Percentiles rank a stretch among this genome's conserved stretches.
These are phyloP conservation scores for Geotrichum fermentans DNA, from an alignment of 1,139 yeast species.

Conservation along the genomic window DNA sequence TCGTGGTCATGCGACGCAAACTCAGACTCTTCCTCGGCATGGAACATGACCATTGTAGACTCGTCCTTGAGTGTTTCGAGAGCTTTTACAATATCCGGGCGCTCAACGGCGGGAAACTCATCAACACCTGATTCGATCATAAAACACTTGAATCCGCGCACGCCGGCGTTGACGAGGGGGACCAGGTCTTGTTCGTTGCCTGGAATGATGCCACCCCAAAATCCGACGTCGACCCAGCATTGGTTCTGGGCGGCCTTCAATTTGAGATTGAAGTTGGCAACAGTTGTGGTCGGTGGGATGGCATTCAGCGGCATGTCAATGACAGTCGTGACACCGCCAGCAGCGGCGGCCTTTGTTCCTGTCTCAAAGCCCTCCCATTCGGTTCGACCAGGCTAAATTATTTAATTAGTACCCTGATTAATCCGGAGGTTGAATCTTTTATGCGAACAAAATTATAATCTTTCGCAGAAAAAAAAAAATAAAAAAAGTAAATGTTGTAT, in stretches of 20 bases:
- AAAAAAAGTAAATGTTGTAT: background rate
- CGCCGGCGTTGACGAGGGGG: slow-evolving; percentile 78
- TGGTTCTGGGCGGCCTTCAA: slow-evolving; percentile 72
- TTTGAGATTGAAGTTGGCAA: slow-evolving; percentile 67
- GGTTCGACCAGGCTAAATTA: slow-evolving; percentile 74
- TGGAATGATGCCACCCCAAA: slow-evolving; percentile 95
- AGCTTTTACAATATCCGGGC: slow-evolving; percentile 59
- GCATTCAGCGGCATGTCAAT: slow-evolving; percentile 95
- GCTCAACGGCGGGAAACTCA: slow-evolving; percentile 79
- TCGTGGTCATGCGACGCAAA: slow-evolving; percentile 27
- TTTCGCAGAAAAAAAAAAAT: slow-evolving; percentile 1
- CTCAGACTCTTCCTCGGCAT: slow-evolving; percentile 75
- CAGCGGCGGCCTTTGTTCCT: slow-evolving; percentile 86
- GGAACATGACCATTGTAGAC: slow-evolving; percentile 79
- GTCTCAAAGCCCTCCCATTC: slow-evolving; percentile 96
- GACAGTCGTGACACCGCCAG: slow-evolving; percentile 95
- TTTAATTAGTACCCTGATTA: too few relatives aligned
- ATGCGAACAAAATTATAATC: too few relatives aligned
- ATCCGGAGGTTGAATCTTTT: background rate
- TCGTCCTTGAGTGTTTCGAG: slow-evolving; percentile 56
- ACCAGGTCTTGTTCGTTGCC: slow-evolving; percentile 57
- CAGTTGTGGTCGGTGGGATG: slow-evolving; percentile 87
- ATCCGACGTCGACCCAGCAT: slow-evolving; percentile 89
- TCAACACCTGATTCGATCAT: slow-evolving; percentile 89
- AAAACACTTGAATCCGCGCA: slow-evolving; percentile 87